phyloP scores from a whole-genome alignment of 2,329 filamentous ascomycete genomes.

The Neonectria hederae region DNA sequence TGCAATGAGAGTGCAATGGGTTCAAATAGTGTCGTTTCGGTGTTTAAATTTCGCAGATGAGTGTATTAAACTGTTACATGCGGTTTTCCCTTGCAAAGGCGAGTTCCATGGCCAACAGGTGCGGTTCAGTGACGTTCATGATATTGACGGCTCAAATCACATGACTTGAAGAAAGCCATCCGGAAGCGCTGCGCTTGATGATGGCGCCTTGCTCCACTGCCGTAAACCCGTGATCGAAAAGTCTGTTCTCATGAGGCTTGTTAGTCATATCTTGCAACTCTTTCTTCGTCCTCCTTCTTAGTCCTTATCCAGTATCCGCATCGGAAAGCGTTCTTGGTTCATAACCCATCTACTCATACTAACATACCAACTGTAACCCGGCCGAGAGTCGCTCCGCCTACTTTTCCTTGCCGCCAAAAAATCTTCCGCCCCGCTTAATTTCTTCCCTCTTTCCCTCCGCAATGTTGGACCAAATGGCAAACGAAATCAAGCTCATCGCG shows the following conservation, averaged over 20 bases:
- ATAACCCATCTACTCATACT: conserved; percentile 1
- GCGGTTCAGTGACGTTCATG: conserved; percentile 13
- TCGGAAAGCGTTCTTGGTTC: background rate
- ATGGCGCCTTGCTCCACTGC: conserved; percentile 35
- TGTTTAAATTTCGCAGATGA: no score
- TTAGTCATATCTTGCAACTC: conserved; percentile 29
- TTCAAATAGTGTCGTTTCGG: no score
- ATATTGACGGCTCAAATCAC: conserved; percentile 31
- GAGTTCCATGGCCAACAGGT: conserved; percentile 21
- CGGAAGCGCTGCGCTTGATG: conserved; percentile 13
- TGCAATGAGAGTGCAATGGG: conserved; percentile 1
- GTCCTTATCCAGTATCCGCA: background rate
- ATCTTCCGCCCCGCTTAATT: conserved; percentile 40
- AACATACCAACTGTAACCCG: no score
- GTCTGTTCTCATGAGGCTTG: conserved; percentile 33
- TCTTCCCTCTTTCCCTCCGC: conserved; percentile 35
- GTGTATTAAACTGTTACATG: background rate
- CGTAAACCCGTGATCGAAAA: conserved; percentile 38
- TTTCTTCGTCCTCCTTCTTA: background rate
- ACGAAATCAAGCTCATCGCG: conserved; percentile 63
- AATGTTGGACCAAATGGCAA: conserved; percentile 59
- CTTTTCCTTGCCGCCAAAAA: conserved; percentile 42
- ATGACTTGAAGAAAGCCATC: conserved; percentile 30
- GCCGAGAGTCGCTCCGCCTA: conserved; percentile 21
- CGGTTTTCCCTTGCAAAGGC: background rate